A percentile compares a stretch with the other conserved stretches of the same genome.
phyloP scores from a whole-genome alignment of 768 basidiomycete species.

The Asterophora lycoperdoides region DNA sequence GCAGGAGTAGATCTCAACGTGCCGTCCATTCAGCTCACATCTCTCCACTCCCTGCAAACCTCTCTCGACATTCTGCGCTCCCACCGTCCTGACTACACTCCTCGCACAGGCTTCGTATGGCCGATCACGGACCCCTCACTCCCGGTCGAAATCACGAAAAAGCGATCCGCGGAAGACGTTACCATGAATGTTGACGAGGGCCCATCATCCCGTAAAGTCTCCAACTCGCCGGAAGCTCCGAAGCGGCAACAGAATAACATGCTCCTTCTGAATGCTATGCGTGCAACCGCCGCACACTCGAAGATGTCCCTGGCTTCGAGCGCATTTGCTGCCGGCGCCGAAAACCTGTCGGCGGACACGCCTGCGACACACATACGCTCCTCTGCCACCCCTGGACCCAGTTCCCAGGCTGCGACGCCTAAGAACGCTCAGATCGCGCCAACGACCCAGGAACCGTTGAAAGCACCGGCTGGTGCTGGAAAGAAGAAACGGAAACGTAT shows the following conservation, averaged over 20 bases:
- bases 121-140: constrained; percentile 63
- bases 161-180: constrained; percentile 26
- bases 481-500: constrained; percentile 79
- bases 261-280: constrained; percentile 75
- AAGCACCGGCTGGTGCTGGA: constrained; percentile 46
- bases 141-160: constrained; percentile 40
- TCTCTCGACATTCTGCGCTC: constrained; percentile 72
- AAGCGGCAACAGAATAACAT: constrained; percentile 65
- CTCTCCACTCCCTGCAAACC: constrained; percentile 66
- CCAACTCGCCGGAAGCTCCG: constrained; percentile 24
- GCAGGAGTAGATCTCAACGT: neutral
- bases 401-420: constrained; percentile 25
- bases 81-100: constrained; percentile 78
- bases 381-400: constrained; percentile 39
- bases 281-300: constrained; percentile 69
- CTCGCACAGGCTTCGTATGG: constrained; percentile 82
- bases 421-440: constrained; percentile 31
- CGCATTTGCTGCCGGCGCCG: constrained; percentile 28
- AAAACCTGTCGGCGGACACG: constrained; percentile 27
- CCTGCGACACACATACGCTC: constrained; percentile 32
- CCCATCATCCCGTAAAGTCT: constrained; percentile 18
- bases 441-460: constrained; percentile 43
- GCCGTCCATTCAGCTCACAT: constrained; percentile 48
- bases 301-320: constrained; percentile 46
- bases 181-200: constrained; percentile 12